A percentile compares a stretch with the other conserved stretches of the same genome.
Evolutionary conservation across 176 grass and related monocot genomes (phyloP).

Genomic region (Chloris gayana): DNA sequence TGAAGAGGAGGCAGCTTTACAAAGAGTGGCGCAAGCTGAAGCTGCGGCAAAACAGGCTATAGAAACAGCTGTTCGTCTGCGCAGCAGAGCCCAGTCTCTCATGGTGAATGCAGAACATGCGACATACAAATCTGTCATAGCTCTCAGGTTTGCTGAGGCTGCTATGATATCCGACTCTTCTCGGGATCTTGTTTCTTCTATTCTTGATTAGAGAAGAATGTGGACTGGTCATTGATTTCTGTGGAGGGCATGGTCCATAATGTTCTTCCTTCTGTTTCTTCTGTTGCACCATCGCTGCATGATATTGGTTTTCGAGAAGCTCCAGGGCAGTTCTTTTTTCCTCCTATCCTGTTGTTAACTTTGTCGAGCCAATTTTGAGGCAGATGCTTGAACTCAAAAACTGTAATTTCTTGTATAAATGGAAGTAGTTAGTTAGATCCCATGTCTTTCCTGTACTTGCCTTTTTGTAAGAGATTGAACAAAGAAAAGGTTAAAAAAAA

Average conservation of each 20-base stretch:
- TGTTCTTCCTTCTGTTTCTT: background rate
- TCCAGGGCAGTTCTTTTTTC: slow-evolving; percentile 12
- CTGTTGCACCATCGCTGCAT: background rate
- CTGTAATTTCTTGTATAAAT: slow-evolving; percentile 57
- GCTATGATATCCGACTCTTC: slow-evolving; percentile 39
- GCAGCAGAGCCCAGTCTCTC: slow-evolving; percentile 58
- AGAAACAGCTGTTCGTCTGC: slow-evolving; percentile 48
- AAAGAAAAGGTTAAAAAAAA: background rate
- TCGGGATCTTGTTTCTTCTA: slow-evolving; percentile 40
- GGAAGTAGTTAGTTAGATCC: slow-evolving; percentile 43
- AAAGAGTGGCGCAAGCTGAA: slow-evolving; percentile 66
- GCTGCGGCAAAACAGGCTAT: slow-evolving; percentile 48
- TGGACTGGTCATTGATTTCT: slow-evolving; percentile 23
- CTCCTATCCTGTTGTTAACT: slow-evolving; percentile 15
- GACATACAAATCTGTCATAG: slow-evolving; percentile 60
- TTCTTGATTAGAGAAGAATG: slow-evolving; percentile 42
- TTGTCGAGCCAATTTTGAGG: slow-evolving; percentile 45
- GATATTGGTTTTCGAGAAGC: slow-evolving; percentile 35
- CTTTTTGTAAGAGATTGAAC: slow-evolving; percentile 31
- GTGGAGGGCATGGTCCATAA: slow-evolving; percentile 5
- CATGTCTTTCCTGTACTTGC: slow-evolving; percentile 35
- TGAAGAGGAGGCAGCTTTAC: slow-evolving; percentile 56
- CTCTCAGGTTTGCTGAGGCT: slow-evolving; percentile 56
- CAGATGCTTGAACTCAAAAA: slow-evolving; percentile 41
- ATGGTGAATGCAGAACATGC: slow-evolving; percentile 61